Evolutionary conservation across 768 basidiomycete species (phyloP).

Genomic region (Auriscalpium vulgare): DNA sequence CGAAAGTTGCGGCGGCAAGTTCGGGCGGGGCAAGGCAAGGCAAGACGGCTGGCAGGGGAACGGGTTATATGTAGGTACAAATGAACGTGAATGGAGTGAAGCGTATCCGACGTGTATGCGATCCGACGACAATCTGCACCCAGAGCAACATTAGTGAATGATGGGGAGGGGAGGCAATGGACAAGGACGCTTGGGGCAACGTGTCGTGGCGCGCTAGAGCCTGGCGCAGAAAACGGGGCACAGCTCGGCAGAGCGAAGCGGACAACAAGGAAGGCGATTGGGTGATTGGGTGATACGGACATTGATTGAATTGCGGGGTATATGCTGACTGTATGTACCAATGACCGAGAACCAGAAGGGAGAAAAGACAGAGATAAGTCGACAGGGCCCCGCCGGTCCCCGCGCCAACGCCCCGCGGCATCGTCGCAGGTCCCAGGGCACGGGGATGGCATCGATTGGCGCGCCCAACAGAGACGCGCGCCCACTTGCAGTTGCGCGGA

Average conservation of each 20-base stretch:
- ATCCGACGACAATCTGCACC: not conserved
- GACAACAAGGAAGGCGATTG: not conserved
- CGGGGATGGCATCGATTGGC: not conserved
- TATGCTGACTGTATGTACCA: slow-evolving; percentile 18
- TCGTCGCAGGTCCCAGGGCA: not conserved
- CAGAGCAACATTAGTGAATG: not conserved
- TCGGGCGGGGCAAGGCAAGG: not conserved
- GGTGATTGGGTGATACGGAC: slow-evolving; percentile 8
- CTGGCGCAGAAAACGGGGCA: not conserved
- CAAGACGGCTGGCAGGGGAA: not conserved
- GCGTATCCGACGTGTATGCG: not conserved
- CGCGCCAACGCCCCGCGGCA: not conserved
- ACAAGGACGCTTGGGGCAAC: not conserved
- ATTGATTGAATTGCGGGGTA: slow-evolving; percentile 17
- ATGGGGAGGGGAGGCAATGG: not conserved
- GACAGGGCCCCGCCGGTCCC: not conserved
- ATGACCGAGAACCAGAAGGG: slow-evolving; percentile 15
- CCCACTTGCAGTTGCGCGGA: not conserved
- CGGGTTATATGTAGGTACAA: not conserved
- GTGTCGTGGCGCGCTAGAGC: not conserved
- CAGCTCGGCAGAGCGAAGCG: not conserved
- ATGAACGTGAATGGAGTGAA: not conserved
- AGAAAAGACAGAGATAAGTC: slow-evolving; percentile 7
- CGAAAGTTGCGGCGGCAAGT: not conserved
- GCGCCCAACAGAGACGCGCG: not conserved